Conservation (phyloP, 495 filamentous ascomycete species). For the Neurospora intermedia region DNA sequence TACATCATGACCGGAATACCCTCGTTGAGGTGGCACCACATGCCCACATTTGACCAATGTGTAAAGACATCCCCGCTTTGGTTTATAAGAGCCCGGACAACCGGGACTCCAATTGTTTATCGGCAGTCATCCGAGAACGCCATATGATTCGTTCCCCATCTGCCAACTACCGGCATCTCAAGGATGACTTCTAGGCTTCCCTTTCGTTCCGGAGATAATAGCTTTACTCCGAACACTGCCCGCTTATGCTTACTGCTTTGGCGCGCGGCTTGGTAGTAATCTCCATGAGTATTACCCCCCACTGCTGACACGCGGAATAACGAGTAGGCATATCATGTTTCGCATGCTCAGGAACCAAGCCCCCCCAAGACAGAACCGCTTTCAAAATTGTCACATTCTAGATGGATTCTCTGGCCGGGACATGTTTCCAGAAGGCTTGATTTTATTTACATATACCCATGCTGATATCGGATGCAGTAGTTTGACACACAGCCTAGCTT, state of each 20-base stretch:
- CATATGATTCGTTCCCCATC: not conserved
- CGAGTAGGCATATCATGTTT: not conserved
- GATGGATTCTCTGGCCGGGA: not conserved
- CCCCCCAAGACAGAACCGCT: not conserved
- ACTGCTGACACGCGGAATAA: not conserved
- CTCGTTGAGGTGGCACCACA: not conserved
- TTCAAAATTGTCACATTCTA: not conserved
- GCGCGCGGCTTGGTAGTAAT: not conserved
- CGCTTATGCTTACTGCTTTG: not conserved
- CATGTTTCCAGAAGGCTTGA: not conserved
- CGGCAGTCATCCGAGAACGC: not conserved
- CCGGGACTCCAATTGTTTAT: not conserved
- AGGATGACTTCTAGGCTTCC: not conserved
- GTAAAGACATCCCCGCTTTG: not conserved
- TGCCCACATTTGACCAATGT: not conserved
- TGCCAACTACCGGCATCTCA: not conserved
- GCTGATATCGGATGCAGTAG: not conserved
- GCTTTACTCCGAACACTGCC: not conserved
- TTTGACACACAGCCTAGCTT: not conserved
- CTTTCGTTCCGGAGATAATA: not conserved
- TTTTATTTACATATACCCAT: not conserved
- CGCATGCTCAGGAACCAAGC: not conserved
- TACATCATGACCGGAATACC: not conserved
- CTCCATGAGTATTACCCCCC: not conserved
- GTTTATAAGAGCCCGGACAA: not conserved